phyloP scores from a whole-genome alignment of 257 asterid species.

The Scutellaria minor region DNA sequence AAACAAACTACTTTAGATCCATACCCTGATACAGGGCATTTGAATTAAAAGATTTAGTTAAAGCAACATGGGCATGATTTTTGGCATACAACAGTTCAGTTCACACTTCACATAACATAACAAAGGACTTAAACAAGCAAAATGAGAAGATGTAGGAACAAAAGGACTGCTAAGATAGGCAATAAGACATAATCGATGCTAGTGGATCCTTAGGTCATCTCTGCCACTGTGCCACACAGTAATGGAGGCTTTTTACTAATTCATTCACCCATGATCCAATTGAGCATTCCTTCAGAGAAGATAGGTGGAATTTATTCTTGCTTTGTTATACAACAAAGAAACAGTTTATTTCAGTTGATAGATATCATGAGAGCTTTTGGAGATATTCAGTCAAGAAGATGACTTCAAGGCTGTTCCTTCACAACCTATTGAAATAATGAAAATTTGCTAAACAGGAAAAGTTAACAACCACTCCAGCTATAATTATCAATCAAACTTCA shows the following conservation, averaged over 20 bases:
- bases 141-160: conserved; percentile 10
- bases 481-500: conserved; percentile 3
- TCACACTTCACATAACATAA: neutral
- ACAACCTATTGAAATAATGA: neutral
- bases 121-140: conserved; percentile 17
- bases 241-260: no score
- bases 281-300: neutral
- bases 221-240: no score
- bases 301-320: neutral
- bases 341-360: conserved; percentile 6
- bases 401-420: neutral
- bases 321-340: neutral
- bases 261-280: conserved; percentile 7
- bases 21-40: conserved; percentile 1
- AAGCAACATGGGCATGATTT: neutral
- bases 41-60: neutral
- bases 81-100: neutral
- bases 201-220: neutral
- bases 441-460: neutral
- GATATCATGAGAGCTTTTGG: neutral
- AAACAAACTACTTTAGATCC: neutral
- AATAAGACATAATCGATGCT: neutral
- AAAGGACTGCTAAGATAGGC: conserved; percentile 8
- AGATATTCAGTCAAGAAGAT: neutral
- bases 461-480: neutral